Evolutionary conservation across 176 grass and related monocot genomes (phyloP).

Genomic region (Ensete glaucum): DNA sequence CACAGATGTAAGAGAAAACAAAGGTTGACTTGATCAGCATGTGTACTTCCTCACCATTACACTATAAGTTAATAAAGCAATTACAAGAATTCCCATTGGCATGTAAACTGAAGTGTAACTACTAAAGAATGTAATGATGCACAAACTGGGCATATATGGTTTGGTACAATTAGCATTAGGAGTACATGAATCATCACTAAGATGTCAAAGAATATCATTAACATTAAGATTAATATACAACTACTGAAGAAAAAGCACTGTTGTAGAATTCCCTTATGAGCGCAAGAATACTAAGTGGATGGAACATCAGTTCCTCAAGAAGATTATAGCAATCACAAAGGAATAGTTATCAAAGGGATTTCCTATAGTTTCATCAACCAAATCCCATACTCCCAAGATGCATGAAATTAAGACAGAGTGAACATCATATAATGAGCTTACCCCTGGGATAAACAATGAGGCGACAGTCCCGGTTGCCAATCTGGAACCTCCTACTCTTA

Average conservation of each 20-base stretch:
- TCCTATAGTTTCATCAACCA: not conserved
- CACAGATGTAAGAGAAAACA: constrained; percentile 10
- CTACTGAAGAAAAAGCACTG: not conserved
- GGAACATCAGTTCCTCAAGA: not conserved
- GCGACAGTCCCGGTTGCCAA: constrained; percentile 82
- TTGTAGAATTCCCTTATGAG: not conserved
- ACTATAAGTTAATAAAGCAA: not conserved
- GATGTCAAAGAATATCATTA: not conserved
- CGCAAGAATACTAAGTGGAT: not conserved
- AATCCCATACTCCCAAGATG: not conserved
- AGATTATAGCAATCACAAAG: not conserved
- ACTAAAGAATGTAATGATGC: not conserved
- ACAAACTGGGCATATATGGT: too few species aligned
- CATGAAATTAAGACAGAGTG: not conserved
- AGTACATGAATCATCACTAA: not conserved
- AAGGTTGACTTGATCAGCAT: constrained; percentile 6
- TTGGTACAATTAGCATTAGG: not conserved
- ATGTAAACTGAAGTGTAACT: not conserved
- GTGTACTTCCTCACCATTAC: not conserved
- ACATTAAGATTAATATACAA: too few species aligned
- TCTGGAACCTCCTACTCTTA: constrained; percentile 90
- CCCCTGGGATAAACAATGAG: constrained; percentile 99
- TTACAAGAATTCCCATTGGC: not conserved
- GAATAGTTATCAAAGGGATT: not conserved
- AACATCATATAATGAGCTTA: constrained; percentile 26